These are phyloP conservation scores for Phytopythium ostracodes DNA, from an alignment of 352 stramenopile genomes.

Conservation along the genomic window DNA sequence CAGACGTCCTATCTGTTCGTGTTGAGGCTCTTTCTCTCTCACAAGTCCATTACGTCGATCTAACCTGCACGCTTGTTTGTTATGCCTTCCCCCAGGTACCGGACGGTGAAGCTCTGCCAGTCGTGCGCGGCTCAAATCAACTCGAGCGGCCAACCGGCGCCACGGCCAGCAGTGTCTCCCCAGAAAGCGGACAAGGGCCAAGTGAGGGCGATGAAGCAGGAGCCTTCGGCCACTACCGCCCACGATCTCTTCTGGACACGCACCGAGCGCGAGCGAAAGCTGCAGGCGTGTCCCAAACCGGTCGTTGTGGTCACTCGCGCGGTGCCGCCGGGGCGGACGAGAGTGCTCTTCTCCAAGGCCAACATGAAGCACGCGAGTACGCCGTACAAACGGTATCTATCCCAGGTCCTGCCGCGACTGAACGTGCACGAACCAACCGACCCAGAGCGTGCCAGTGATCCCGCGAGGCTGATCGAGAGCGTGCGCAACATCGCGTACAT, in stretches of 20 bases:
- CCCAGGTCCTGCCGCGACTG: slow-evolving; percentile 24
- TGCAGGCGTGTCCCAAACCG: slow-evolving; percentile 12
- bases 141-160: slow-evolving; percentile 1
- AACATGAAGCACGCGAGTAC: slow-evolving; percentile 27
- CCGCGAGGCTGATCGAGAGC: slow-evolving; percentile 14
- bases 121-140: slow-evolving; percentile 29
- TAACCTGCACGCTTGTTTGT: background rate
- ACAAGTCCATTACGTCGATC: background rate
- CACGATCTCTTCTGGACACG: slow-evolving; percentile 38
- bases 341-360: slow-evolving; percentile 28
- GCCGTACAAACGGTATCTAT: slow-evolving; percentile 26
- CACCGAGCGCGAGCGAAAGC: slow-evolving; percentile 16
- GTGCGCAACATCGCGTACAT: slow-evolving; percentile 35
- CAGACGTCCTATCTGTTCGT: slow-evolving; percentile 37
- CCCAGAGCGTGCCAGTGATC: background rate
- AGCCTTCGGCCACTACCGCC: slow-evolving; percentile 13
- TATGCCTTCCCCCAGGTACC: slow-evolving; percentile 24
- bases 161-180: slow-evolving; percentile 1
- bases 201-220: slow-evolving; percentile 10
- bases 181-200: background rate
- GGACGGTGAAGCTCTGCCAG: slow-evolving; percentile 39
- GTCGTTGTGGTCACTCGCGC: slow-evolving; percentile 22
- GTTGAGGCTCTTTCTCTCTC: background rate
- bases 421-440: slow-evolving; percentile 5
- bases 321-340: slow-evolving; percentile 19